Evolutionary conservation across 306 rosid species (phyloP), one percentile per base, ranked within the genome.

Genomic region (Begonia fuchsioides): DNA sequence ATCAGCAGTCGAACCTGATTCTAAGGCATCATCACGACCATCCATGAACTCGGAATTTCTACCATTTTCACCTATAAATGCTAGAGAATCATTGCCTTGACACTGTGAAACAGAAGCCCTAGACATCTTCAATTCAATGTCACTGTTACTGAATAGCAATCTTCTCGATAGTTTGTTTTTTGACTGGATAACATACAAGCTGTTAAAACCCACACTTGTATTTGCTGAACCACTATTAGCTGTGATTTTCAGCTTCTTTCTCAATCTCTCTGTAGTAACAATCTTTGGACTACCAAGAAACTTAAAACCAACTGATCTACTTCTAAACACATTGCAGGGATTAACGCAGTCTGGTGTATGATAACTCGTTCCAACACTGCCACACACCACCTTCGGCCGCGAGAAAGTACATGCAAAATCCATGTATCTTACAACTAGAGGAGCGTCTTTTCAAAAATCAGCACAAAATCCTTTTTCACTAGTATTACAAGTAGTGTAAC

Each of bases 31-130:
- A 46, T 53, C 78, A 9, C 50, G 38, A 59, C 70, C 71, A 63
- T 70, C 70, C 15, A 50, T 47, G 49, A 54, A 56, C 51, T 77
- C 93, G 20, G 74, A 67, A 69, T 61, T 79, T 55, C 82, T 61
- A 43, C 81, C 81, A 71, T 75, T 90, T 45, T 96, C 98, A 67
- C 76, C 76, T 39, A 73, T 76, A 70, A 71, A 79, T 18, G 76
- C 74, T 55, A 75, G 69, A 46, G 98, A 85, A 65, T 92, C 98
- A 70, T 73, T 66, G 47, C 67, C 70, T 78, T 71, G 93, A 52
- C 98, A 92, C 65, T 47, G 76, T 0, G 62, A 59, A 76, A 70
- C 60, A 69, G 77, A 51, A 32, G 38, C 57, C 71, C 79, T 72
- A 55, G 61, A 56, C 43, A 64, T 65, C 64, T 60, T 61, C 13